These are phyloP conservation scores for Isatis tinctoria DNA, from an alignment of 345 rosid species.

Conservation along the genomic window DNA sequence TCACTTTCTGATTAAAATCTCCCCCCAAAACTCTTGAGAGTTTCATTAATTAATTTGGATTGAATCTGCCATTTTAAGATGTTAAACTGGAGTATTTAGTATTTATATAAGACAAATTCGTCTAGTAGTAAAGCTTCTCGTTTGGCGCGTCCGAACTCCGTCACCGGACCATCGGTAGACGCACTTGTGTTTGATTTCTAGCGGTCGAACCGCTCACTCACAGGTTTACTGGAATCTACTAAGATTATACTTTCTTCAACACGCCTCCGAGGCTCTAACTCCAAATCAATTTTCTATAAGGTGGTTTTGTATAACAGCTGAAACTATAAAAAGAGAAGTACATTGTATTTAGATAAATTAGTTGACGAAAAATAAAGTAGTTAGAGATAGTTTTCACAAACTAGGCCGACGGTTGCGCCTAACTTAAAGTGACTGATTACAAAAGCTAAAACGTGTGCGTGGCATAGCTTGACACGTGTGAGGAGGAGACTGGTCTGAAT, in stretches of 20 bases:
- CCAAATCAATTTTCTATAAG: too few relatives aligned
- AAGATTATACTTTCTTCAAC: too few relatives aligned
- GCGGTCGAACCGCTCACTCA: neutral
- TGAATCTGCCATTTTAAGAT: neutral
- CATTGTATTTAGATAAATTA: too few relatives aligned
- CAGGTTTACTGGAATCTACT: neutral
- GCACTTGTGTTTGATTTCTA: neutral
- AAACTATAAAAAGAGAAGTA: too few relatives aligned
- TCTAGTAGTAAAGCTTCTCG: neutral
- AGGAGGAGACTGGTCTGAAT: neutral
- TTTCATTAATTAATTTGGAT: slow-evolving; percentile 11
- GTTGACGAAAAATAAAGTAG: too few relatives aligned
- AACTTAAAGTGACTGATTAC: neutral
- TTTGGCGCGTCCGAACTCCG: neutral
- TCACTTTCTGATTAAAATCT: slow-evolving; percentile 1
- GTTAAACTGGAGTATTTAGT: neutral
- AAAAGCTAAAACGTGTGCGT: too few relatives aligned
- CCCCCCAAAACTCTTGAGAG: neutral
- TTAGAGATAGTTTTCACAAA: too few relatives aligned
- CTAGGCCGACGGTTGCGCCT: neutral
- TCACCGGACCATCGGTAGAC: neutral
- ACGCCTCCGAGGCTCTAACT: neutral
- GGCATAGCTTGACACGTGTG: neutral
- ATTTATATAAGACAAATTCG: neutral
- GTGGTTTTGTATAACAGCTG: too few relatives aligned